Conservation (phyloP, 495 filamentous ascomycete species). For the Paragyromitra xinjiangensis region DNA sequence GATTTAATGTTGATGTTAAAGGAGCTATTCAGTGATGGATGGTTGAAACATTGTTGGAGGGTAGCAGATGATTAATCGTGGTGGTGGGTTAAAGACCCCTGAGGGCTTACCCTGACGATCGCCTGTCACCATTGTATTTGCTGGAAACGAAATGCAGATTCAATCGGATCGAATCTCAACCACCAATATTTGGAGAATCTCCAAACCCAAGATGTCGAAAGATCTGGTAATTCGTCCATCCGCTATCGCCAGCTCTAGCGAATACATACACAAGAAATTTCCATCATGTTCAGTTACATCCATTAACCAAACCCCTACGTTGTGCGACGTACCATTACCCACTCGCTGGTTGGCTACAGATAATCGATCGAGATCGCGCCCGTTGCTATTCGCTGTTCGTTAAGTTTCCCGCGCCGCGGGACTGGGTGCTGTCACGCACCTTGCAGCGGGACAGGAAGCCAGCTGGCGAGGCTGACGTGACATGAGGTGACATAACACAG, state of each 20-base stretch:
- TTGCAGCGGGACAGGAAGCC: background rate
- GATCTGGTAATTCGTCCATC: background rate
- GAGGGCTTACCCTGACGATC: background rate
- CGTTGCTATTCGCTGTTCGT: background rate
- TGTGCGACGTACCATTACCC: background rate
- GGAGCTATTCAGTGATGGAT: too few species aligned
- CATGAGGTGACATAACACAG: constrained; percentile 8
- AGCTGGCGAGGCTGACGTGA: constrained; percentile 28
- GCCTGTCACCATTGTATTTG: background rate
- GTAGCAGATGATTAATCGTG: background rate
- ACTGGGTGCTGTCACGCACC: constrained; percentile 8
- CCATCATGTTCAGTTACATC: too few species aligned
- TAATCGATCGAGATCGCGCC: constrained; percentile 17
- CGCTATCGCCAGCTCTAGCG: background rate
- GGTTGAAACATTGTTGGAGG: background rate
- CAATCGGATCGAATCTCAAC: background rate
- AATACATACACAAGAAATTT: background rate
- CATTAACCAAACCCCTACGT: background rate
- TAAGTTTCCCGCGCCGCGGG: constrained; percentile 11
- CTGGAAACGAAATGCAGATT: background rate
- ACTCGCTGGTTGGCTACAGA: background rate
- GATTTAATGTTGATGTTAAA: too few species aligned
- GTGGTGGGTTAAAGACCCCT: background rate
- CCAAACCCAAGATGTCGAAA: background rate
- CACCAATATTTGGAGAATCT: background rate